A percentile compares a stretch with the other conserved stretches of the same genome.
phyloP scores from a whole-genome alignment of 192 early-diverging fungal genomes.

The Pilobolus umbonatus region DNA sequence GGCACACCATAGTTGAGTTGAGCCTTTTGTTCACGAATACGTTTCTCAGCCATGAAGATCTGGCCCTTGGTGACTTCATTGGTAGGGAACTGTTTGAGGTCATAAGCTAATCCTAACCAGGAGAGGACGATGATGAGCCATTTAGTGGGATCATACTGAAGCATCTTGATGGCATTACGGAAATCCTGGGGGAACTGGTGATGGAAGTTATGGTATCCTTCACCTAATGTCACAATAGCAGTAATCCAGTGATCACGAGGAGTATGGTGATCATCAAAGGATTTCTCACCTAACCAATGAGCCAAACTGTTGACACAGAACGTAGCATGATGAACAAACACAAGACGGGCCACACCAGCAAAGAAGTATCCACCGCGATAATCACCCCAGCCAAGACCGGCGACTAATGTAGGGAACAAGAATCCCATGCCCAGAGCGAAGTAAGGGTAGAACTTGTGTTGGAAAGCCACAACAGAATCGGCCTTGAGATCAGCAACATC shows the following conservation, averaged over 20 bases:
- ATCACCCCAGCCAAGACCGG: slow-evolving; percentile 82
- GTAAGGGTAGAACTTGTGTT: slow-evolving; percentile 71
- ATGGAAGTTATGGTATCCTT: slow-evolving; percentile 87
- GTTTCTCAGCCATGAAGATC: slow-evolving; percentile 78
- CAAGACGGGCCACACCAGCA: slow-evolving; percentile 67
- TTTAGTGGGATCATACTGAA: slow-evolving; percentile 83
- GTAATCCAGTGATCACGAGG: slow-evolving; percentile 81
- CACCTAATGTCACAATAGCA: slow-evolving; percentile 72
- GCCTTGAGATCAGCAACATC: slow-evolving; percentile 79
- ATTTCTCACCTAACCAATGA: slow-evolving; percentile 66
- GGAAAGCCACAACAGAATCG: slow-evolving; percentile 66
- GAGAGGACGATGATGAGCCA: slow-evolving; percentile 67
- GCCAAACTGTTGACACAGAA: slow-evolving; percentile 86
- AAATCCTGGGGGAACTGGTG: slow-evolving; percentile 87
- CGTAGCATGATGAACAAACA: slow-evolving; percentile 81
- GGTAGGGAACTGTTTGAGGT: slow-evolving; percentile 69
- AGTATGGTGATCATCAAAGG: slow-evolving; percentile 79
- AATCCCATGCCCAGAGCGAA: slow-evolving; percentile 74
- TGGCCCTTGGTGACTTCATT: slow-evolving; percentile 80
- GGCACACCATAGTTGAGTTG: slow-evolving; percentile 73
- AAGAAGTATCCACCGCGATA: slow-evolving; percentile 76
- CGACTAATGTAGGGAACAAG: slow-evolving; percentile 76
- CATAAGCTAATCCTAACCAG: slow-evolving; percentile 59
- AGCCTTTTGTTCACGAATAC: slow-evolving; percentile 52
- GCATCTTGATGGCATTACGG: slow-evolving; percentile 73